These are phyloP conservation scores for Acidiella bohemica DNA, from an alignment of 495 filamentous ascomycete species.

Conservation along the genomic window DNA sequence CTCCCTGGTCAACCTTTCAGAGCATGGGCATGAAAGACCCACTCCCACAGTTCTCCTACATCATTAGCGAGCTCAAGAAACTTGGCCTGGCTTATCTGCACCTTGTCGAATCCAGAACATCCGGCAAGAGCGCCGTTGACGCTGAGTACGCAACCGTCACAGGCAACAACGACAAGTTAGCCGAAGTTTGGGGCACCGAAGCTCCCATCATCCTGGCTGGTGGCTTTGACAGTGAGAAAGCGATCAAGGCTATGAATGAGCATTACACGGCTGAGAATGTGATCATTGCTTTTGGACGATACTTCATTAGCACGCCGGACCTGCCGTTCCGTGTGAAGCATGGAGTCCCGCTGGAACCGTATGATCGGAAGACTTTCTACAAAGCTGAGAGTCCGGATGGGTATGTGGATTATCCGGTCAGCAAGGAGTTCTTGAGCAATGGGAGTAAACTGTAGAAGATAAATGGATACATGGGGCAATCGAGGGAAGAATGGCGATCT, in stretches of 20 bases:
- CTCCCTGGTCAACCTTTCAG: slow-evolving; percentile 51
- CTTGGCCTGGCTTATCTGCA: slow-evolving; percentile 51
- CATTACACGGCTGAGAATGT: slow-evolving; percentile 28
- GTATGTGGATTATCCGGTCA: slow-evolving; percentile 55
- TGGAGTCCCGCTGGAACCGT: slow-evolving; percentile 34
- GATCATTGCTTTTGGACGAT: slow-evolving; percentile 41
- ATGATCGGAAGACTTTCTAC: slow-evolving; percentile 47
- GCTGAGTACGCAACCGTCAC: slow-evolving; percentile 7
- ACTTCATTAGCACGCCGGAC: slow-evolving; percentile 59
- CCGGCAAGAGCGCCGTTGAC: slow-evolving; percentile 33
- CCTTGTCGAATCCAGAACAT: slow-evolving; percentile 42
- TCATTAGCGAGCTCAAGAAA: slow-evolving; percentile 36
- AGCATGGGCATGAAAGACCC: slow-evolving; percentile 53
- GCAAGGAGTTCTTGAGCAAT: slow-evolving; percentile 33
- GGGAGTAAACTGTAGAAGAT: slow-evolving; percentile 7
- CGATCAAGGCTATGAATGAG: slow-evolving; percentile 3
- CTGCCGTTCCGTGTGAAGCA: slow-evolving; percentile 47
- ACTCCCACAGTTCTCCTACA: slow-evolving; percentile 46
- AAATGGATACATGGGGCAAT: too few relatives aligned
- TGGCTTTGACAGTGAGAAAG: slow-evolving; percentile 7
- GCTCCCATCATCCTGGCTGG: slow-evolving; percentile 9
- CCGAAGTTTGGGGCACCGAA: slow-evolving; percentile 18
- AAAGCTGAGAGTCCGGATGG: slow-evolving; percentile 35
- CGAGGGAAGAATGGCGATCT: too few relatives aligned
- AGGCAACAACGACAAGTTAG: slow-evolving; percentile 7